These are phyloP conservation scores for Solanum clarkiae DNA, from an alignment of 257 asterid species.

Conservation along the genomic window DNA sequence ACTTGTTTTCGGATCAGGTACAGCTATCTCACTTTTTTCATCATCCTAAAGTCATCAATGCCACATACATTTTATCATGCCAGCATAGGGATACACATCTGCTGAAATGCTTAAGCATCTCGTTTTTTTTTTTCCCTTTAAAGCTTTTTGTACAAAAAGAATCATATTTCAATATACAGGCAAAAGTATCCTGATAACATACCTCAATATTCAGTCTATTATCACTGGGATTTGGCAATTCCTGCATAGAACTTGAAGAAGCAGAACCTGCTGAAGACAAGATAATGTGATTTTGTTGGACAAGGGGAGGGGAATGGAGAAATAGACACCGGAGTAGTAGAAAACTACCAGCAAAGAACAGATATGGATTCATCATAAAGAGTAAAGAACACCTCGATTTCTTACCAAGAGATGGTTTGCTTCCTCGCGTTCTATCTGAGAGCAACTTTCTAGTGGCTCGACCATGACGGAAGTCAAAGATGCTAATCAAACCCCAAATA, in stretches of 20 bases:
- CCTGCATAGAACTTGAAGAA: neutral
- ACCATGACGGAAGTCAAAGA: constrained; percentile 71
- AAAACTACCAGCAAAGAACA: neutral
- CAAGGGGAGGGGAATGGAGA: neutral
- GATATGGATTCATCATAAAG: neutral
- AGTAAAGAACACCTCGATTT: neutral
- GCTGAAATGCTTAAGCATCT: neutral
- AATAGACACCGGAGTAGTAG: neutral
- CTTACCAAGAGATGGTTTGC: constrained; percentile 13
- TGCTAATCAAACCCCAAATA: constrained; percentile 66
- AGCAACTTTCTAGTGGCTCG: constrained; percentile 62
- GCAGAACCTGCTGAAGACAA: constrained; percentile 1
- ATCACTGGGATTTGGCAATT: neutral
- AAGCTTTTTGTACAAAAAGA: neutral
- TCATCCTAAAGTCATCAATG: constrained; percentile 25
- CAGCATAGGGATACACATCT: neutral
- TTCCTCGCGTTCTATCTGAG: constrained; percentile 46
- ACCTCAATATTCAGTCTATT: neutral
- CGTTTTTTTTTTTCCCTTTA: neutral
- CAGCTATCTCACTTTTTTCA: constrained; percentile 22
- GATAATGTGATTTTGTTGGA: neutral
- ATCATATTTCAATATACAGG: neutral
- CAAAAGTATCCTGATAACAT: neutral
- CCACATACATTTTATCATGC: neutral
- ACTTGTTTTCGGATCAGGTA: constrained; percentile 40